Base-by-base conservation (phyloP, 768 basidiomycete genomes). In the Leccinellum albellum region DNA sequence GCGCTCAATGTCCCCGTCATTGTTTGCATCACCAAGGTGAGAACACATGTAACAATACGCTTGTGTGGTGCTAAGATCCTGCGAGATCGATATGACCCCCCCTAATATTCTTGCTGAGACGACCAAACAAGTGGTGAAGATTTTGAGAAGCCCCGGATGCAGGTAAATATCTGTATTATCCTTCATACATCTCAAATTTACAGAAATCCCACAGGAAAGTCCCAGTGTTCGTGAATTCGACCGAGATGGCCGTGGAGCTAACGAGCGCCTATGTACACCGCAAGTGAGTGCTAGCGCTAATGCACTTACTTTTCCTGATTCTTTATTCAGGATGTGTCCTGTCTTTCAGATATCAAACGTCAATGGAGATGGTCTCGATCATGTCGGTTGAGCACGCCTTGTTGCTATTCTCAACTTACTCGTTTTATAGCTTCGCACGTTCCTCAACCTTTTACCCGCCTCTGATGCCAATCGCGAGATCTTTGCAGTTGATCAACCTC, bases 341-440 rank as follows among this genome's bases (percentile, higher is more conserved):
- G 86, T 96, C 57, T 95, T 96, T 74, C 87, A 88, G 67, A 77
- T 95, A 21, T 97, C 94, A 3, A 98, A 98, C 69, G 92, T 97
- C 14, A 95, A 93, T 1, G 96, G 95, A n/a, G 83, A 91, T 63
- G 93, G 94, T 4, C 82, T 96, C 12, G 86, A 91, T 64, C 79
- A 82, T 62, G 88, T 93, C 62, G 48, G 81, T 62, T 4, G 35
- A n/a, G 4, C 50, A 24, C 24, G 10, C 33, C 51, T 13, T 44
- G 15, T 28, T 32, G 20, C 3, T 40, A 31, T 55, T 49, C 14
- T 55, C 47, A 23, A 28, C 61, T 67, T 28, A 74, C 31, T 45
- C 20, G 10, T 20, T 21, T 48, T 44, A 32, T 60, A 91, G 89
- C 73, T 98, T 54, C 84, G 94, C 55, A 90, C 86, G 3, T 96